Base-by-base conservation (phyloP, 1,139 yeast genomes). In the Kurtzmaniella quercitrusa region DNA sequence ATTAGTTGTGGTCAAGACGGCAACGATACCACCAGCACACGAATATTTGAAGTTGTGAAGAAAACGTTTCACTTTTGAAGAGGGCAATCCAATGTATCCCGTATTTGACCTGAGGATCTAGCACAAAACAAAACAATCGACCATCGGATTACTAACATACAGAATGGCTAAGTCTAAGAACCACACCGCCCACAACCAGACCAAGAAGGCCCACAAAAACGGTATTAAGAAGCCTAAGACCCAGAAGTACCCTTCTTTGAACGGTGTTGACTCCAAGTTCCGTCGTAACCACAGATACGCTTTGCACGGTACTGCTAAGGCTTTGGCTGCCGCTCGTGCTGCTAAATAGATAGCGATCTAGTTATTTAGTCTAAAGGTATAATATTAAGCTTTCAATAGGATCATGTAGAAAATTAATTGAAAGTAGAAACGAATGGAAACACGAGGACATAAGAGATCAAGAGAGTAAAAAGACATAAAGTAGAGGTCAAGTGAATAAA, bases 111-210 rank as follows among this genome's bases (percentile, higher is more conserved):
- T 21, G 23, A 21, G 8, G 8, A 21, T 21, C 23, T 21, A n/a
- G n/a, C n/a, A n/a, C n/a, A n/a, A n/a, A n/a, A n/a, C n/a, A n/a
- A n/a, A 21, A 21, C 23, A 8, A 21, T 21, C 8, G 4, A 21
- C 23, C 23, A 4, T 21, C 39, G 21, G 29, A 40, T 41, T 62
- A 66, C 71, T 66, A 67, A 66, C 71, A 47, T 38, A 38, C 62
- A 60, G 71, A 73, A 90, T 91, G 98, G 73, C 98, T 77, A 91
- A 91, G 82, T 90, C 98, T 63, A 93, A 93, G 96, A 93, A 93
- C 81, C 98, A 93, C 77, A 93, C 98, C 79, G 91, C 91, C 80
- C 98, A 93, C 81, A 93, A 93, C 95, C 98, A 93, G 78, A 88
- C 87, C 90, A 86, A 78, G 75, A 93, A 93, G 95, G 98, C 98